phyloP scores from a whole-genome alignment of 2,329 filamentous ascomycete genomes.

The Fusarium stilboides region DNA sequence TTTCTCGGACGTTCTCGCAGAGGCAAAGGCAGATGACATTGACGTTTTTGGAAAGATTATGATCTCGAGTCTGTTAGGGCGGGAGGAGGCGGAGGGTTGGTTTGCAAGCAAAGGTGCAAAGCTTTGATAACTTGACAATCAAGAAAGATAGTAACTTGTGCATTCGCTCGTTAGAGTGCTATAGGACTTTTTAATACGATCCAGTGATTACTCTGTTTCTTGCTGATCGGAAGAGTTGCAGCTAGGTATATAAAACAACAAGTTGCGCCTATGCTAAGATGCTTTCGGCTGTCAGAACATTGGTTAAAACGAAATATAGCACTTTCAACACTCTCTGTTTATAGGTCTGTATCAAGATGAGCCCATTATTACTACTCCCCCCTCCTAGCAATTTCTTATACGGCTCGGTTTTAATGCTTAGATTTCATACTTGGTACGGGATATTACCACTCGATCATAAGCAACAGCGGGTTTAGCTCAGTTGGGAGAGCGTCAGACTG shows the following conservation, averaged over 20 bases:
- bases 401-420: neutral
- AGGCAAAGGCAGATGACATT: constrained; percentile 60
- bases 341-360: too few relatives aligned
- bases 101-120: constrained; percentile 50
- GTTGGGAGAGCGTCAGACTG: constrained; percentile 51
- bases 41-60: constrained; percentile 60
- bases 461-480: constrained; percentile 51
- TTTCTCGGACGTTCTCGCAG: constrained; percentile 49
- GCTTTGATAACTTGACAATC: constrained; percentile 1
- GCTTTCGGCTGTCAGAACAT: too few relatives aligned
- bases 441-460: rapidly evolving
- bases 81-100: constrained; percentile 55
- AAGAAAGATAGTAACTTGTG: neutral
- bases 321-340: too few relatives aligned
- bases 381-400: neutral
- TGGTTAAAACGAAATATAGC: too few relatives aligned
- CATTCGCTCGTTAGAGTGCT: neutral
- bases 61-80: constrained; percentile 51
- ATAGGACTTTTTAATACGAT: too few relatives aligned
- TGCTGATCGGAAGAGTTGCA: too few relatives aligned
- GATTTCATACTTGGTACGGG: rapidly evolving
- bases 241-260: too few relatives aligned
- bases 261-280: too few relatives aligned
- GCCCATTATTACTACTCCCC: neutral
- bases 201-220: too few relatives aligned